phyloP scores from a whole-genome alignment of 805 yeast species.

The Candida caryicola region DNA sequence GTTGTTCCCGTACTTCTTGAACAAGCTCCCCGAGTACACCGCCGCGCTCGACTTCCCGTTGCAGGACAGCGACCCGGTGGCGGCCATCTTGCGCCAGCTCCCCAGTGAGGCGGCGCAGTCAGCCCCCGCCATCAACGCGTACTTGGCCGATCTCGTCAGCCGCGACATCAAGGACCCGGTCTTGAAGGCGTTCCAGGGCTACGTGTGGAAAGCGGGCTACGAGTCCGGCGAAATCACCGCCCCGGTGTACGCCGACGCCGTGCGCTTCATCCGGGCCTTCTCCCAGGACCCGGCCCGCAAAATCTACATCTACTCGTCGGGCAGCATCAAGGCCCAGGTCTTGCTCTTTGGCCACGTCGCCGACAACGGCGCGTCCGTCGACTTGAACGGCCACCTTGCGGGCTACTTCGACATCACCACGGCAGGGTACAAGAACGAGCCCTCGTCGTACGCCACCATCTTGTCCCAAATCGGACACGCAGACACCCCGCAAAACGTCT shows the following conservation, averaged over 20 bases:
- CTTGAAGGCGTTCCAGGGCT: slow-evolving; percentile 78
- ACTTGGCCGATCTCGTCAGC: slow-evolving; percentile 57
- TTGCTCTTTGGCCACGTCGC: slow-evolving; percentile 66
- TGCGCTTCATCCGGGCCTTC: slow-evolving; percentile 50
- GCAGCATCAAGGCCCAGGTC: slow-evolving; percentile 84
- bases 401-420: slow-evolving; percentile 87
- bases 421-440: slow-evolving; percentile 67
- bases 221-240: slow-evolving; percentile 71
- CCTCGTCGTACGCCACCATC: slow-evolving; percentile 58
- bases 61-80: slow-evolving; percentile 21
- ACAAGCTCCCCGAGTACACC: slow-evolving; percentile 42
- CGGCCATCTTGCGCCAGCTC: slow-evolving; percentile 40
- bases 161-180: slow-evolving; percentile 74
- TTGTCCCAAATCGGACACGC: slow-evolving; percentile 36
- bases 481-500: slow-evolving; percentile 31
- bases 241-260: slow-evolving; percentile 74
- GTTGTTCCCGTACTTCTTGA: slow-evolving; percentile 72
- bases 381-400: slow-evolving; percentile 50
- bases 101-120: slow-evolving; percentile 35
- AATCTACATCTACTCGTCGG: slow-evolving; percentile 82
- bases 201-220: slow-evolving; percentile 80
- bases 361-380: slow-evolving; percentile 34
- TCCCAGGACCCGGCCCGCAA: slow-evolving; percentile 14
- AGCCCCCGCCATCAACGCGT: slow-evolving; percentile 32
- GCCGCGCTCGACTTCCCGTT: slow-evolving; percentile 22